Evolutionary conservation across 1,284 basidiomycete species (phyloP).

Genomic region (Irpex rosettiformis): DNA sequence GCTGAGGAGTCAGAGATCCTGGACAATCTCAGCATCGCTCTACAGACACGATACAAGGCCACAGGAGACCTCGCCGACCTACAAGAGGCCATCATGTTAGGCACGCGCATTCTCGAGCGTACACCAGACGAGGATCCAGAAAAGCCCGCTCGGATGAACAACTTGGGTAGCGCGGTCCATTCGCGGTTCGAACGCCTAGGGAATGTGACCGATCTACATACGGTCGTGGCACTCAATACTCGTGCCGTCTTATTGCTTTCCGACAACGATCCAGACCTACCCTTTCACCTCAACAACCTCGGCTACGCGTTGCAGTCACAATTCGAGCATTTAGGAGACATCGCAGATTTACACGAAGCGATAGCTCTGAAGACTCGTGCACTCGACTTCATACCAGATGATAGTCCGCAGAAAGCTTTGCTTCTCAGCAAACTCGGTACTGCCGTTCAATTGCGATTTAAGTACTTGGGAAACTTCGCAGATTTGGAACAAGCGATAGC

Average conservation of each 20-base stretch:
- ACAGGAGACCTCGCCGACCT: not conserved
- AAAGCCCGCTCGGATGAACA: not conserved
- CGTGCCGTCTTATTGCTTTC: not conserved
- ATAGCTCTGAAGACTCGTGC: not conserved
- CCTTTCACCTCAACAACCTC: not conserved
- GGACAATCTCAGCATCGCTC: not conserved
- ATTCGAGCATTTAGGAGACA: not conserved
- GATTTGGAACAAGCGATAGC: not conserved
- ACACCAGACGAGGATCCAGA: not conserved
- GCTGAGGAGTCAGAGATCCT: too few relatives aligned
- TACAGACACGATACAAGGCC: not conserved
- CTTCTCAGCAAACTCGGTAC: not conserved
- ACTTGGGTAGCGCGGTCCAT: not conserved
- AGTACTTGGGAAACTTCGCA: not conserved
- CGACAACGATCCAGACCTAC: not conserved
- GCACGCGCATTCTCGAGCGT: not conserved
- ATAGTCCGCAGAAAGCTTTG: not conserved
- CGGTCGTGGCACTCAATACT: not conserved
- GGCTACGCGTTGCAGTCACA: not conserved
- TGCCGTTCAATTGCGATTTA: not conserved
- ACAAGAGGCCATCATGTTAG: not conserved
- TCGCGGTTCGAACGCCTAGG: not conserved
- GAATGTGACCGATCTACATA: not conserved
- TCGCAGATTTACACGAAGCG: not conserved
- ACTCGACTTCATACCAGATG: not conserved